phyloP scores from a whole-genome alignment of 225 moss, liverwort and hornwort species.

The Physcomitrium patens region DNA sequence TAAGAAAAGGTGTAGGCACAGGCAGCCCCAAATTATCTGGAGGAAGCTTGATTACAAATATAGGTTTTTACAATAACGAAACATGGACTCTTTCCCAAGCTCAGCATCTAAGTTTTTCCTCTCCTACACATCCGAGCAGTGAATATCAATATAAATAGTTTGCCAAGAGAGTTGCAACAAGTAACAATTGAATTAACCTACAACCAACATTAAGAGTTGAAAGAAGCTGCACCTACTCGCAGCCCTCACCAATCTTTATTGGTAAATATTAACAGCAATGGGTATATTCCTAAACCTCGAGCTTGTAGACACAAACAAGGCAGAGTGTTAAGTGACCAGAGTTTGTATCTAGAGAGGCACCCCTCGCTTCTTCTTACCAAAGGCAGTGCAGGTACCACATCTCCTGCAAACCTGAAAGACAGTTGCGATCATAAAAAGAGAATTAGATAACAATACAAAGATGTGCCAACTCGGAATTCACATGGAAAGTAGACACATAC shows the following conservation, averaged over 20 bases:
- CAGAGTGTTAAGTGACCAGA: slow-evolving; percentile 44
- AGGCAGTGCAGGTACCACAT: slow-evolving; percentile 77
- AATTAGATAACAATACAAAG: slow-evolving; percentile 32
- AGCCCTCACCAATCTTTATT: slow-evolving; percentile 46
- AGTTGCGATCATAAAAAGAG: slow-evolving; percentile 23
- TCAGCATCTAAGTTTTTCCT: slow-evolving; percentile 69
- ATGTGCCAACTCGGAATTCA: neutral
- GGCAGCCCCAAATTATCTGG: slow-evolving; percentile 62
- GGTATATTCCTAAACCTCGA: slow-evolving; percentile 50
- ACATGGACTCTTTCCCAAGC: slow-evolving; percentile 64
- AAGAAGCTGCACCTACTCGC: slow-evolving; percentile 35
- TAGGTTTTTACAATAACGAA: slow-evolving; percentile 58
- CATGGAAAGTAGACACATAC: neutral
- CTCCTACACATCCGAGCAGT: slow-evolving; percentile 63
- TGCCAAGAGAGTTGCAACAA: slow-evolving; percentile 48
- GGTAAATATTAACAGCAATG: slow-evolving; percentile 50
- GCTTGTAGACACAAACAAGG: slow-evolving; percentile 51
- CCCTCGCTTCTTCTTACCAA: slow-evolving; percentile 82
- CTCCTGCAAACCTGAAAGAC: slow-evolving; percentile 70
- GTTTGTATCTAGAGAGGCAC: slow-evolving; percentile 62
- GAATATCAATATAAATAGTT: slow-evolving; percentile 46
- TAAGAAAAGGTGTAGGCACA: slow-evolving; percentile 52
- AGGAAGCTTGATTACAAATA: slow-evolving; percentile 55
- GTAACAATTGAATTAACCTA: slow-evolving; percentile 40
- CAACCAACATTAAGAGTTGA: slow-evolving; percentile 34